These are phyloP conservation scores for Trypanosoma melophagium DNA, from an alignment of 208 protist genomes.

Conservation along the genomic window DNA sequence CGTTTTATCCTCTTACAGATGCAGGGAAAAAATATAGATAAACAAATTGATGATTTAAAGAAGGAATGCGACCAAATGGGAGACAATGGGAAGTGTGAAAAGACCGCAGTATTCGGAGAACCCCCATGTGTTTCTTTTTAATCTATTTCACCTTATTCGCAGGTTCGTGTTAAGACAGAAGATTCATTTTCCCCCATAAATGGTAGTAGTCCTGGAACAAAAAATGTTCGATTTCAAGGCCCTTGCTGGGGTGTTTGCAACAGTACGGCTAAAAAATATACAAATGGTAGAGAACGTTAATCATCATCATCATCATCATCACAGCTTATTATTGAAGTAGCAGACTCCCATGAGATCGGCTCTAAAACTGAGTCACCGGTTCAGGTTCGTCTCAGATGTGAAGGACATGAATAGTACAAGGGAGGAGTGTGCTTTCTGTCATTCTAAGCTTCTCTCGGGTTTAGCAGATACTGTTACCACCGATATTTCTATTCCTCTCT, in stretches of 20 bases:
- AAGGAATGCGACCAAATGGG: not conserved
- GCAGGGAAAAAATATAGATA: conserved; percentile 10
- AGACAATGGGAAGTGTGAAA: not conserved
- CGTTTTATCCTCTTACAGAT: conserved; percentile 4
- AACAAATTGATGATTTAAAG: not conserved
- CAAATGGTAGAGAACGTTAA: not conserved
- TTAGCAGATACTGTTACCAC: not conserved
- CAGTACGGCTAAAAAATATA: not conserved
- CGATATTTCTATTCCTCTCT: too few relatives aligned
- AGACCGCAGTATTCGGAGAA: not conserved
- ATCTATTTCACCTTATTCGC: not conserved
- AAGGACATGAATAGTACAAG: not conserved
- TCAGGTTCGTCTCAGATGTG: not conserved
- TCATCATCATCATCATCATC: not conserved
- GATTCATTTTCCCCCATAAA: not conserved
- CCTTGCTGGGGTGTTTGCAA: not conserved
- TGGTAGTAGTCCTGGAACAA: not conserved
- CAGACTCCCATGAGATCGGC: not conserved
- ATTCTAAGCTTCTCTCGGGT: not conserved
- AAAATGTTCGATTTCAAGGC: not conserved
- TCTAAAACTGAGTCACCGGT: not conserved
- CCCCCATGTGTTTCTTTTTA: not conserved
- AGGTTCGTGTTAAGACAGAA: not conserved
- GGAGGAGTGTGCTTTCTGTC: not conserved
- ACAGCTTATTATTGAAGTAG: conserved; percentile 8